A percentile compares a stretch with the other conserved stretches of the same genome.
phyloP scores from a whole-genome alignment of 1,284 basidiomycete genomes.

The Apiotrichum laibachii region DNA sequence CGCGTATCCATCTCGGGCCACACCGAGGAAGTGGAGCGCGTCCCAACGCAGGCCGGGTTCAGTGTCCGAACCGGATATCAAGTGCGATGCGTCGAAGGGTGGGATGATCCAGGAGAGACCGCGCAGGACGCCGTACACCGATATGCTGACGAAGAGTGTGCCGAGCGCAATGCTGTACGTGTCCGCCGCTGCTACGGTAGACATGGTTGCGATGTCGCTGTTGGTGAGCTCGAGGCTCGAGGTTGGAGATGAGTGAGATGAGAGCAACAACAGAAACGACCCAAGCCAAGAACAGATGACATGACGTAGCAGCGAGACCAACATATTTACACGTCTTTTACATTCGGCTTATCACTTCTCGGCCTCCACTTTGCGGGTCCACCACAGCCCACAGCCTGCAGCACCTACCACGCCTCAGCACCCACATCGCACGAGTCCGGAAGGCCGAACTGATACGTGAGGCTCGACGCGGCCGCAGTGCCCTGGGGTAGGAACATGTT shows the following conservation, averaged over 20 bases:
- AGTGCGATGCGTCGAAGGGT: conserved; percentile 40
- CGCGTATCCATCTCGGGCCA: conserved; percentile 62
- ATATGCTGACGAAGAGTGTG: too few species aligned
- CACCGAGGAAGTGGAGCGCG: conserved; percentile 70
- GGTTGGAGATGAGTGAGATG: too few species aligned
- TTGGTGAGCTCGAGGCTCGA: too few species aligned
- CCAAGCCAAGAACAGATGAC: too few species aligned
- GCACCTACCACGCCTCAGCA: conserved; percentile 47
- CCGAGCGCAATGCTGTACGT: too few species aligned
- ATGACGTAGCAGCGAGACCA: too few species aligned
- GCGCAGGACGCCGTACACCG: conserved; percentile 16
- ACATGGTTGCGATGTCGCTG: too few species aligned
- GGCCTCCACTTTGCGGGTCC: neutral
- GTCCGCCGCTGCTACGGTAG: too few species aligned
- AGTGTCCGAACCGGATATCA: neutral
- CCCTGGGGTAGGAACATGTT: conserved; percentile 49
- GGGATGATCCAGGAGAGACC: conserved; percentile 15
- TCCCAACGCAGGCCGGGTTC: conserved; percentile 74
- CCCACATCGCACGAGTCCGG: conserved; percentile 48
- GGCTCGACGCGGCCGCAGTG: conserved; percentile 27
- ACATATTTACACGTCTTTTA: too few species aligned
- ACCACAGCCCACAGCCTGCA: too few species aligned
- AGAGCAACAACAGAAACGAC: too few species aligned
- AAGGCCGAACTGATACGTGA: conserved; percentile 35
- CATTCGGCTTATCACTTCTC: neutral